Percentiles rank a stretch among this genome's conserved stretches.
Evolutionary conservation across 345 rosid species (phyloP).

Genomic region (Linum tenue): DNA sequence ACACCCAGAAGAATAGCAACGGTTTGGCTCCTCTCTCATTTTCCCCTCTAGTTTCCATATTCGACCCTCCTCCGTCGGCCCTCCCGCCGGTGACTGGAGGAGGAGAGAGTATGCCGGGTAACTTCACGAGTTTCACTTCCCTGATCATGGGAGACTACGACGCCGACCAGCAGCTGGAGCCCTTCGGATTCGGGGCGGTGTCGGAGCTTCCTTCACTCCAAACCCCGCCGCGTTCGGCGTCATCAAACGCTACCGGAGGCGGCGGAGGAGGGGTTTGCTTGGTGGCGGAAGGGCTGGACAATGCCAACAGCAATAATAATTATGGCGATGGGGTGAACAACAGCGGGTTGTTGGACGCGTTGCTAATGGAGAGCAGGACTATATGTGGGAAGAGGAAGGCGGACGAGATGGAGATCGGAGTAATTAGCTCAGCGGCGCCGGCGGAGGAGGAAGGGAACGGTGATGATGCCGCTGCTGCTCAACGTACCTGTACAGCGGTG

Average conservation of each 20-base stretch:
- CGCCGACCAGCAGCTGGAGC: slow-evolving; percentile 9
- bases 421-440: not conserved
- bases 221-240: slow-evolving; percentile 18
- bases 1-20: not conserved
- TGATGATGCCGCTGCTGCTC: slow-evolving; percentile 6
- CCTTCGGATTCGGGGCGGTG: slow-evolving; percentile 5
- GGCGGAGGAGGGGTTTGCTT: slow-evolving; percentile 15
- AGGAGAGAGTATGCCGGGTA: slow-evolving; percentile 2
- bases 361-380: slow-evolving; percentile 44
- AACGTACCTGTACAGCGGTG: slow-evolving; percentile 9
- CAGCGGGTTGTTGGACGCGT: slow-evolving; percentile 49
- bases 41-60: slow-evolving; percentile 23
- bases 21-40: slow-evolving; percentile 14
- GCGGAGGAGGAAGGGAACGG: slow-evolving; percentile 14
- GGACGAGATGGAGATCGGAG: not conserved
- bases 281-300: slow-evolving; percentile 2
- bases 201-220: slow-evolving; percentile 47
- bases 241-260: slow-evolving; percentile 14
- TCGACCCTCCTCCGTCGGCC: slow-evolving; percentile 6
- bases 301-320: slow-evolving; percentile 1
- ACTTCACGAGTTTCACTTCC: slow-evolving; percentile 34
- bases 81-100: not conserved
- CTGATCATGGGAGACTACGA: slow-evolving; percentile 36
- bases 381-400: slow-evolving; percentile 23
- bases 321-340: slow-evolving; percentile 11